These are phyloP conservation scores for Pythium oligandrum DNA, from an alignment of 352 stramenopile species.

Conservation along the genomic window DNA sequence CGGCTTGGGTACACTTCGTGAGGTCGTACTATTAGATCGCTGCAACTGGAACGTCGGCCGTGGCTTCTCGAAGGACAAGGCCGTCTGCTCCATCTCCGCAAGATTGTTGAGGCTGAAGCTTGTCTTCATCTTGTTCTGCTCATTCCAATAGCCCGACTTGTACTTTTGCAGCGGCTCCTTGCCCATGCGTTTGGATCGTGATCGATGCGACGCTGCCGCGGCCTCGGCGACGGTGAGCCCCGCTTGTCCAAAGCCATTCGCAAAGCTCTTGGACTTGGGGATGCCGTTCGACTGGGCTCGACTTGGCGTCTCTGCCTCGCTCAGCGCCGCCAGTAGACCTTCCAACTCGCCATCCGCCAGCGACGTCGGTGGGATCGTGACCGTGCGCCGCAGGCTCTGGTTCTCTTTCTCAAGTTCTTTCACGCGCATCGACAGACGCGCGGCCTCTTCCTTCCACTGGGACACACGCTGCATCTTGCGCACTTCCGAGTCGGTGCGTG, in stretches of 20 bases:
- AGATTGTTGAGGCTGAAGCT: slow-evolving; percentile 84
- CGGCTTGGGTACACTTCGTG: slow-evolving; percentile 22
- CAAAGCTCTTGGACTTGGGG: slow-evolving; percentile 58
- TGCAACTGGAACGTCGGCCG: slow-evolving; percentile 5
- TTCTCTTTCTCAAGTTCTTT: slow-evolving; percentile 70
- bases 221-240: slow-evolving; percentile 62
- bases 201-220: slow-evolving; percentile 54
- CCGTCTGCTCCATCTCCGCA: slow-evolving; percentile 51
- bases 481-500: not conserved
- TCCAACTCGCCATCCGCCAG: slow-evolving; percentile 34
- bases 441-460: slow-evolving; percentile 54
- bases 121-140: slow-evolving; percentile 63
- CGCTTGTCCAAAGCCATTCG: slow-evolving; percentile 42
- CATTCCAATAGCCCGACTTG: slow-evolving; percentile 69
- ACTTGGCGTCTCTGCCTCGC: slow-evolving; percentile 3
- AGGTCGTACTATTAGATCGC: slow-evolving; percentile 38
- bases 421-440: slow-evolving; percentile 48
- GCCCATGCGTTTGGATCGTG: slow-evolving; percentile 38
- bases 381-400: slow-evolving; percentile 33
- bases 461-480: slow-evolving; percentile 9
- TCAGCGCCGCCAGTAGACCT: slow-evolving; percentile 15
- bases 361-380: slow-evolving; percentile 19
- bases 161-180: slow-evolving; percentile 39
- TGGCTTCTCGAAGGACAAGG: slow-evolving; percentile 30
- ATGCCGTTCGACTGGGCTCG: slow-evolving; percentile 17